These are phyloP conservation scores for Rhizopogon hawkerae DNA, from an alignment of 1,284 basidiomycete genomes.

Conservation along the genomic window DNA sequence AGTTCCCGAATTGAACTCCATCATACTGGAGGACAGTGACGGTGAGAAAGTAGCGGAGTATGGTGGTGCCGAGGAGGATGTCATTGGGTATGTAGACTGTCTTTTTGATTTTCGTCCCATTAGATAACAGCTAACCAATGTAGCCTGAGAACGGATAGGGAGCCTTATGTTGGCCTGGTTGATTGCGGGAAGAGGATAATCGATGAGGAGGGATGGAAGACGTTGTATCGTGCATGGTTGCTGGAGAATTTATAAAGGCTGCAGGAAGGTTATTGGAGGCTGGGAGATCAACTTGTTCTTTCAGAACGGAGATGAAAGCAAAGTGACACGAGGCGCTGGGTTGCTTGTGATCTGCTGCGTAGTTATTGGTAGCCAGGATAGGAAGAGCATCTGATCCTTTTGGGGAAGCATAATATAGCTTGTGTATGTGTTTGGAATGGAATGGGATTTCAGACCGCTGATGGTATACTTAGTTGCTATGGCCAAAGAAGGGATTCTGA, in stretches of 20 bases:
- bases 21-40: conserved; percentile 64
- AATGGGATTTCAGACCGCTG: no score
- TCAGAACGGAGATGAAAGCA: background rate
- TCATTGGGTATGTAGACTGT: conserved; percentile 60
- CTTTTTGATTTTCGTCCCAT: conserved; percentile 1
- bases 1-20: conserved; percentile 60
- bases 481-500: no score
- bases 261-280: background rate
- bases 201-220: conserved; percentile 72
- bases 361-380: background rate
- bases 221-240: conserved; percentile 86
- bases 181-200: conserved; percentile 75
- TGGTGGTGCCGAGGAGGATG: conserved; percentile 74
- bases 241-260: conserved; percentile 48
- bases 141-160: conserved; percentile 71
- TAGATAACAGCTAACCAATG: conserved; percentile 1
- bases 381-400: background rate
- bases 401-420: no score
- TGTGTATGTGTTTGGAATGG: no score
- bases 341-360: background rate
- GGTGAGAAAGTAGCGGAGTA: conserved; percentile 59
- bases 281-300: background rate
- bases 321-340: background rate
- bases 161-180: conserved; percentile 73
- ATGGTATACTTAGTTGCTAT: no score